Percentiles rank a stretch among this genome's conserved stretches.
phyloP scores from a whole-genome alignment of 73 alveolate species.

The Paramecium sonneborni region DNA sequence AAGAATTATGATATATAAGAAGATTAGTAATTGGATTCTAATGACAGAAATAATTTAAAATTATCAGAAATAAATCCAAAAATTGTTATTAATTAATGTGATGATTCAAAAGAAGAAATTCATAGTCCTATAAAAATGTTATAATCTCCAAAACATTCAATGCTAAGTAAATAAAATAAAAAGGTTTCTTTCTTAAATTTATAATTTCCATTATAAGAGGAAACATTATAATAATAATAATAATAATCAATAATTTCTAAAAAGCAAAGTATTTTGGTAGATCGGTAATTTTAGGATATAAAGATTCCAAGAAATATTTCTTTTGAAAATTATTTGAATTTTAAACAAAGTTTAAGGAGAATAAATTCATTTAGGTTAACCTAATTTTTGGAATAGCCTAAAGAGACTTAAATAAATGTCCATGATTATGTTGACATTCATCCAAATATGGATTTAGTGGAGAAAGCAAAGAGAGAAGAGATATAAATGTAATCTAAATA shows the following conservation, averaged over 20 bases:
- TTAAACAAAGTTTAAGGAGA: background rate
- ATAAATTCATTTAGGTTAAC: background rate
- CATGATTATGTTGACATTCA: background rate
- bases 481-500: background rate
- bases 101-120: background rate
- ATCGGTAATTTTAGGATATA: background rate
- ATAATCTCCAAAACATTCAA: background rate
- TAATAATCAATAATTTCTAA: background rate
- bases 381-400: background rate
- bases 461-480: background rate
- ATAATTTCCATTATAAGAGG: background rate
- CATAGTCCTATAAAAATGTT: background rate
- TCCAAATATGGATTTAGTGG: constrained; percentile 34
- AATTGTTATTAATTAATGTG: background rate
- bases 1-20: background rate
- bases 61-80: background rate
- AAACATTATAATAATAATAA: background rate
- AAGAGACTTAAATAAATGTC: background rate
- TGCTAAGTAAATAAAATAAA: background rate
- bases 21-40: background rate
- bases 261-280: background rate
- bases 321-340: background rate
- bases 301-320: background rate
- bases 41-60: background rate
- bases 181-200: background rate